These are phyloP conservation scores for Scopulariopsis brevicaulis DNA, from an alignment of 2,329 filamentous ascomycete genomes.

Conservation along the genomic window DNA sequence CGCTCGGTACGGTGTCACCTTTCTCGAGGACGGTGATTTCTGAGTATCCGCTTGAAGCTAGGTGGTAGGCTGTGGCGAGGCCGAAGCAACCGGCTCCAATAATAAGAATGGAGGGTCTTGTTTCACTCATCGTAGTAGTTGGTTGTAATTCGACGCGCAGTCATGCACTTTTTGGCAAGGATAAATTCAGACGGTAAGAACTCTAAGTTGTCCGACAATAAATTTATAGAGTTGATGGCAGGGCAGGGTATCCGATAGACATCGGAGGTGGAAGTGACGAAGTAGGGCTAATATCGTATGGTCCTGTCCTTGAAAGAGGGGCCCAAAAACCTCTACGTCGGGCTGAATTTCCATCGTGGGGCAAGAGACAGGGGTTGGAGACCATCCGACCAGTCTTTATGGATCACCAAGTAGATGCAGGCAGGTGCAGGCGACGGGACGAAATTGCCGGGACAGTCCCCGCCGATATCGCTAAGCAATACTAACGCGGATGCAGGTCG, in stretches of 20 bases:
- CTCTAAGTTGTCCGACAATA: too few species aligned
- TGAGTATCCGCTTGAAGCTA: slow-evolving; percentile 12
- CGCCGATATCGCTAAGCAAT: neutral
- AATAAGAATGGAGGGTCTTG: neutral
- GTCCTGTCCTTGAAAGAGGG: too few species aligned
- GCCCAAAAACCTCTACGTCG: too few species aligned
- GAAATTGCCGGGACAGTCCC: neutral
- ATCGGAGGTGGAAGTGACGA: too few species aligned
- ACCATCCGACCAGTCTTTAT: neutral
- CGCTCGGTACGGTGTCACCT: slow-evolving; percentile 8
- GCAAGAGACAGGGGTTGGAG: too few species aligned
- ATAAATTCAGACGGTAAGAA: too few species aligned
- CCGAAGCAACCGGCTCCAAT: slow-evolving; percentile 17
- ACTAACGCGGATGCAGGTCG: neutral
- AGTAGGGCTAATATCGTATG: too few species aligned
- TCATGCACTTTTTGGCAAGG: too few species aligned
- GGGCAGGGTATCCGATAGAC: too few species aligned
- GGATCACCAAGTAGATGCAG: neutral
- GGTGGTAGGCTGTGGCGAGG: slow-evolving; percentile 20
- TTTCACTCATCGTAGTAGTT: neutral
- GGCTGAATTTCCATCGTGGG: too few species aligned
- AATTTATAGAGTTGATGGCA: too few species aligned
- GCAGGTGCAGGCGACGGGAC: neutral
- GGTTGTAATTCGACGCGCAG: neutral
- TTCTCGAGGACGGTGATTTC: slow-evolving; percentile 8